phyloP scores from a whole-genome alignment of 805 yeast species.

The Ogataea chonburiensis region DNA sequence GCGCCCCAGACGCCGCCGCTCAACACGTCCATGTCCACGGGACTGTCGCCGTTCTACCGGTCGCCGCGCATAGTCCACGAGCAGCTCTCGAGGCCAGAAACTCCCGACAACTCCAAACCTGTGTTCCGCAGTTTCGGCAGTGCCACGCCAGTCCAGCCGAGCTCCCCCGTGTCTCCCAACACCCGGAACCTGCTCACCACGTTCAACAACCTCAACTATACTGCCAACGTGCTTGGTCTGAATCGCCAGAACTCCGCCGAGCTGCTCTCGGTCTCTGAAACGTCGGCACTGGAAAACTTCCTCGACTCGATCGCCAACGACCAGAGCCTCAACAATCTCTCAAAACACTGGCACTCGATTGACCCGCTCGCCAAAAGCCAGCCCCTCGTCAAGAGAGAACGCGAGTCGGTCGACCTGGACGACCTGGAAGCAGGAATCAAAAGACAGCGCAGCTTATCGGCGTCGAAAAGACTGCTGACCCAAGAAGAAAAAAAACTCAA shows the following conservation, averaged over 20 bases:
- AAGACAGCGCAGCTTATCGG: conserved; percentile 1
- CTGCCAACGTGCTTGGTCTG: conserved; percentile 15
- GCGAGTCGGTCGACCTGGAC: conserved; percentile 9
- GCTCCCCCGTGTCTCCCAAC: conserved; percentile 33
- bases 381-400: not conserved
- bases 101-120: conserved; percentile 6
- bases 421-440: conserved; percentile 1
- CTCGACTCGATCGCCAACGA: conserved; percentile 38
- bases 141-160: conserved; percentile 2
- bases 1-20: conserved; percentile 15
- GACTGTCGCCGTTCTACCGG: conserved; percentile 16
- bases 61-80: conserved; percentile 15
- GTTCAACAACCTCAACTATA: conserved; percentile 28
- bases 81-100: conserved; percentile 9
- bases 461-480: conserved; percentile 21
- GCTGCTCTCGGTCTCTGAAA: conserved; percentile 34
- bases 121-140: not conserved
- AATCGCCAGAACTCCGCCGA: conserved; percentile 22
- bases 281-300: conserved; percentile 35
- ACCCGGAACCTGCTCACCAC: conserved; percentile 32
- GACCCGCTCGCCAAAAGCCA: conserved; percentile 27
- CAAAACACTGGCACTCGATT: conserved; percentile 35
- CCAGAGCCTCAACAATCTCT: conserved; percentile 26
- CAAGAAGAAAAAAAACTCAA: conserved; percentile 37
- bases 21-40: conserved; percentile 9